Conservation (phyloP, 805 yeast genomes). For the Ogataea saltuana region DNA sequence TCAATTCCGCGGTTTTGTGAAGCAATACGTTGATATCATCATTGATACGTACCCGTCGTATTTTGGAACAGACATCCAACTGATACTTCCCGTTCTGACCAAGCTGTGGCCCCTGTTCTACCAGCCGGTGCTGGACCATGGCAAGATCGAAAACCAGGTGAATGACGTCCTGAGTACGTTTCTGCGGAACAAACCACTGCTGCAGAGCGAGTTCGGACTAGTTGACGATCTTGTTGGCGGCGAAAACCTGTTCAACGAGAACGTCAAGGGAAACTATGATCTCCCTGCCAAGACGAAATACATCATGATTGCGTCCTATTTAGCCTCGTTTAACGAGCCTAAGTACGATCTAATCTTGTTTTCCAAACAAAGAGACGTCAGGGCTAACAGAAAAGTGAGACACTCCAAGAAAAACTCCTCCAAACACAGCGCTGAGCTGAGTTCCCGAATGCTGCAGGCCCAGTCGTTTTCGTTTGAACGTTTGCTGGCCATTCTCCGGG, state of each 20-base stretch:
- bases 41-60: conserved; percentile 47
- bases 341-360: conserved; percentile 68
- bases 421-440: conserved; percentile 47
- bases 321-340: conserved; percentile 77
- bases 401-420: conserved; percentile 21
- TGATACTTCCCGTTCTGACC: conserved; percentile 34
- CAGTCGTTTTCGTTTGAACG: conserved; percentile 77
- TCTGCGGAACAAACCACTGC: conserved; percentile 25
- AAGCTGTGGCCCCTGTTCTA: conserved; percentile 35
- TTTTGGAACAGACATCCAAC: conserved; percentile 45
- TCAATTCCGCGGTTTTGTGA: conserved; percentile 25
- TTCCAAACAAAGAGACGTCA: conserved; percentile 57
- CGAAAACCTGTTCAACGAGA: conserved; percentile 2
- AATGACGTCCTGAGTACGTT: conserved; percentile 34
- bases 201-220: conserved; percentile 29
- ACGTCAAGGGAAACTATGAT: conserved; percentile 37
- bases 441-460: conserved; percentile 66
- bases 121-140: conserved; percentile 26
- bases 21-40: conserved; percentile 43
- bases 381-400: conserved; percentile 41
- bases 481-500: conserved; percentile 72
- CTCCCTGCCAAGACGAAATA: conserved; percentile 65
- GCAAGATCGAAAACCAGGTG: conserved; percentile 20
- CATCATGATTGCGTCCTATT: conserved; percentile 75
- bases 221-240: conserved; percentile 22